Conservation (phyloP, 164 flowering plant species). For the Euptelea pleiosperma region DNA sequence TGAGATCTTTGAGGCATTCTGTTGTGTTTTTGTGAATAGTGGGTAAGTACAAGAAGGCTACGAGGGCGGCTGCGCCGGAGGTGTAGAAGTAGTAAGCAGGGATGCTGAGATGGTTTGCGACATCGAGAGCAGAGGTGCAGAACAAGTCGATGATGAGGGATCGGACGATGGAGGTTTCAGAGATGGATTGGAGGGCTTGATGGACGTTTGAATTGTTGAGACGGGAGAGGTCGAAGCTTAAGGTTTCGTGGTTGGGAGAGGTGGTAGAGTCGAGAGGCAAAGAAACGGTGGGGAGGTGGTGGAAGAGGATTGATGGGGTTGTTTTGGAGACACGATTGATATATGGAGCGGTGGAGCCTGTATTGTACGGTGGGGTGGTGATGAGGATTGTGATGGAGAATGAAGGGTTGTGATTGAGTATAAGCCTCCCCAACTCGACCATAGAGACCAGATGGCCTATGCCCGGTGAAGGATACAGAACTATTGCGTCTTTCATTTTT, state of each 20-base stretch:
- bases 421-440: conserved; percentile 27
- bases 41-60: conserved; percentile 13
- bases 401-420: conserved; percentile 7
- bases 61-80: conserved; percentile 9
- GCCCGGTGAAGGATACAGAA: conserved; percentile 24
- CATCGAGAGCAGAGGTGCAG: conserved; percentile 17
- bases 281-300: conserved; percentile 12
- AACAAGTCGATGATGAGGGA: conserved; percentile 35
- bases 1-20: conserved; percentile 6
- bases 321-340: conserved; percentile 8
- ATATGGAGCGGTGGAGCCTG: conserved; percentile 12
- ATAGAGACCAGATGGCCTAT: conserved; percentile 28
- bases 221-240: conserved; percentile 11
- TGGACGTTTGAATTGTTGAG: too few species aligned
- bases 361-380: conserved; percentile 8
- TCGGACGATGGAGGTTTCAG: conserved; percentile 6
- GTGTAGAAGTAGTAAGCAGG: conserved; percentile 22
- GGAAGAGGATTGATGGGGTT: conserved; percentile 21
- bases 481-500: too few species aligned
- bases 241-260: conserved; percentile 12
- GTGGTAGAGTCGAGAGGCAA: background rate
- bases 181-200: too few species aligned
- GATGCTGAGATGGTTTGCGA: conserved; percentile 17
- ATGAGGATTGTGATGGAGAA: conserved; percentile 18
- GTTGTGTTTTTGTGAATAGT: conserved; percentile 1